phyloP scores from a whole-genome alignment of 345 rosid genomes.

The Lenwebbia sp. region DNA sequence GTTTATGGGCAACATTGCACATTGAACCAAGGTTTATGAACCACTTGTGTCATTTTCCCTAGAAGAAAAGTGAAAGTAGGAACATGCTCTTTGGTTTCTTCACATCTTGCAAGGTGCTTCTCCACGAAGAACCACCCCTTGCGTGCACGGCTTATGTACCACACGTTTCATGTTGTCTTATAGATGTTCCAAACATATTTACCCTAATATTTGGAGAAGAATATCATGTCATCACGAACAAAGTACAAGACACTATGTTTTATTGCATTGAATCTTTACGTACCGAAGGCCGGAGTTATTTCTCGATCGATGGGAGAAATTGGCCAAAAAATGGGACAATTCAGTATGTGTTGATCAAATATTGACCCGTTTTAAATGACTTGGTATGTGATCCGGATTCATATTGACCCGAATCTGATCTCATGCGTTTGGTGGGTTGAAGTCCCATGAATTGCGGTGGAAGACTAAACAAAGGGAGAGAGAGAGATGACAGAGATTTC shows the following conservation, averaged over 20 bases:
- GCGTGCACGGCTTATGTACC: too few relatives aligned
- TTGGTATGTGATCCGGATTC: not conserved
- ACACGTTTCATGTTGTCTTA: too few relatives aligned
- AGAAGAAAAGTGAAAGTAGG: too few relatives aligned
- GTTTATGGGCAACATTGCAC: too few relatives aligned
- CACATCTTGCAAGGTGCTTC: too few relatives aligned
- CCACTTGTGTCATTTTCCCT: too few relatives aligned
- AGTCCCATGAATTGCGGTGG: not conserved
- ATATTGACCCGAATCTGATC: not conserved
- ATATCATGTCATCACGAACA: fast-evolving
- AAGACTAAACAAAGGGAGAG: not conserved
- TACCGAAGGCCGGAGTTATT: not conserved
- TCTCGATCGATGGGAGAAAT: not conserved
- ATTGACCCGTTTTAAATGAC: not conserved
- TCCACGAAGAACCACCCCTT: too few relatives aligned
- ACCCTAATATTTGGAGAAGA: not conserved
- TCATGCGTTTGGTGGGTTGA: not conserved
- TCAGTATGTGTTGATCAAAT: not conserved
- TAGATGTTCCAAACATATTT: not conserved
- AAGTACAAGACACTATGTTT: not conserved
- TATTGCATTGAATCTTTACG: not conserved
- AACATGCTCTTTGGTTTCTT: too few relatives aligned
- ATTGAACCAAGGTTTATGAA: too few relatives aligned
- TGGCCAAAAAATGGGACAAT: not conserved
- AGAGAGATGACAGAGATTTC: not conserved